Evolutionary conservation across 371 early-diverging fungal genomes (phyloP), one percentile per base, ranked within the genome.

Genomic region (Umbelopsis sp.): DNA sequence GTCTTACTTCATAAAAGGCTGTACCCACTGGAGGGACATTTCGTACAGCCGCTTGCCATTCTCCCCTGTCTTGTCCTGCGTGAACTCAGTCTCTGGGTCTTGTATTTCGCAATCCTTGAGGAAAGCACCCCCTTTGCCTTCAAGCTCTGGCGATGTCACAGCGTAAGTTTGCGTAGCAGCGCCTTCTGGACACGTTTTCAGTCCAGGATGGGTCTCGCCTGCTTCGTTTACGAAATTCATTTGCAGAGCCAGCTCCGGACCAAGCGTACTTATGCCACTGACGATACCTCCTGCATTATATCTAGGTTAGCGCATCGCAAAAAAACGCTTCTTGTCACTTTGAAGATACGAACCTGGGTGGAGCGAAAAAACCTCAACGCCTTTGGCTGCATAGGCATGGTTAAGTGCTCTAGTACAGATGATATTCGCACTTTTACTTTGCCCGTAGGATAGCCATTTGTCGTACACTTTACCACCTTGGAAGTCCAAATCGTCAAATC

Each of bases 341-440:
- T 7, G 1, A 7, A 41, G 1, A 25, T 29, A 57, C 57, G 11
- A 20, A 37, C 57, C 57, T 57, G 57, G 57, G 29, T 57, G 57
- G 9, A 57, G 35, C 10, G 57, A 25, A 57, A 57, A 57, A 8
- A 25, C 29, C 37, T 57, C 57, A 37, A 57, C 57, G 4, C 57
- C 37, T 57, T 25, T 7, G 22, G 57, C 7, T 12, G 35, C 37
- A 37, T 57, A 57, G n/a, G 37, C 37, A 14, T 32, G 5, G 25
- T 57, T 57, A 14, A 57, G 14, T 6, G 57, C 57, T 37, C 37
- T n/a, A 18, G 57, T 22, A 37, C 57, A 57, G 2, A 57, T 20
- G 18, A 57, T 57, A 37, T 57, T 57, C 8, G 57, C 57, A 25
- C 35, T 57, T 57, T 57, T 57, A 22, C 57, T 57, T 37, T 57